Percentiles rank a stretch among this genome's conserved stretches.
Conservation (phyloP, 2,329 filamentous ascomycete genomes). For the Diaporthe sp. region DNA sequence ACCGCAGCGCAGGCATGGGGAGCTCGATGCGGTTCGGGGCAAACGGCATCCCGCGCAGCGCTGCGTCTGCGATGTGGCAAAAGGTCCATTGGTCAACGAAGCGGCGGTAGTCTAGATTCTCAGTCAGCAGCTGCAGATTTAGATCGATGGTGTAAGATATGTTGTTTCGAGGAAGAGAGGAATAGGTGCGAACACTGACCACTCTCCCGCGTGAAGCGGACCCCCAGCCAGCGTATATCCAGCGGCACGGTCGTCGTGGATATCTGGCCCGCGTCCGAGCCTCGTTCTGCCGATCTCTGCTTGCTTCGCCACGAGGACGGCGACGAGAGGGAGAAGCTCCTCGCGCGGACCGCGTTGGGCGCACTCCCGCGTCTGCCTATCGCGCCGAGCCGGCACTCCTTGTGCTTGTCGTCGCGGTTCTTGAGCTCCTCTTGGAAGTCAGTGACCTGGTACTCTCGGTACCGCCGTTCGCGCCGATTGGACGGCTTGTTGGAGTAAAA, state of each 20-base stretch:
- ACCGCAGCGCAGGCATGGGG: constrained; percentile 61
- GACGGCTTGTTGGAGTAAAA: constrained; percentile 58
- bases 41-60: constrained; percentile 61
- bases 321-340: constrained; percentile 60
- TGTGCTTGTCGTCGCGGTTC: constrained; percentile 61
- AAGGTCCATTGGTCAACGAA: constrained; percentile 63
- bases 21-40: constrained; percentile 62
- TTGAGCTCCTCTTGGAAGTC: constrained; percentile 63
- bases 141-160: neutral
- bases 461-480: constrained; percentile 57
- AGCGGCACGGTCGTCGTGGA: constrained; percentile 42
- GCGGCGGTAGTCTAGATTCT: constrained; percentile 57
- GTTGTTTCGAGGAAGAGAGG: constrained; percentile 12
- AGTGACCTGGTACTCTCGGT: constrained; percentile 63
- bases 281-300: constrained; percentile 49
- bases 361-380: constrained; percentile 58
- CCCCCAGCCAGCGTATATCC: constrained; percentile 63
- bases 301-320: constrained; percentile 55
- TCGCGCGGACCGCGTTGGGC: constrained; percentile 49
- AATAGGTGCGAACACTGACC: constrained; percentile 51
- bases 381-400: constrained; percentile 60
- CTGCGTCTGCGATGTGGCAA: constrained; percentile 61
- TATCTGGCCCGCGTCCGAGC: constrained; percentile 29
- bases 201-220: constrained; percentile 64
- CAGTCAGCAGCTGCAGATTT: constrained; percentile 4